These are phyloP conservation scores for Amoebophrya sp. DNA, from an alignment of 169 alveolate species.

Conservation along the genomic window DNA sequence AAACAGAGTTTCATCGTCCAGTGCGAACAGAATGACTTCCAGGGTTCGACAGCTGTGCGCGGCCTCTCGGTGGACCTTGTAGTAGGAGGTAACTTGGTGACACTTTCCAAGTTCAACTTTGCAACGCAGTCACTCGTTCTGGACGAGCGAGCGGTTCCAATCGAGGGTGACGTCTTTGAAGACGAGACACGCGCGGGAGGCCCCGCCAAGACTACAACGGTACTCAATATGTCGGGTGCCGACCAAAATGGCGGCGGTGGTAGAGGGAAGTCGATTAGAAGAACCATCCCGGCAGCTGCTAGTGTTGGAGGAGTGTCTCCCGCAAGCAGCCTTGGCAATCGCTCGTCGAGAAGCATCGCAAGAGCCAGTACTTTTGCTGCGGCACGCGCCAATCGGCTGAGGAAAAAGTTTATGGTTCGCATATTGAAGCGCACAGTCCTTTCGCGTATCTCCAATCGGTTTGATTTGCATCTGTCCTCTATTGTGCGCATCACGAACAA, in stretches of 20 bases:
- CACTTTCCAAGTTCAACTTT: neutral
- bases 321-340: neutral
- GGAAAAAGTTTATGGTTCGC: neutral
- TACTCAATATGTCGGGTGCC: no score
- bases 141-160: neutral
- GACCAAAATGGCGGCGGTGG: no score
- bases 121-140: neutral
- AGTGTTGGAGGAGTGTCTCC: neutral
- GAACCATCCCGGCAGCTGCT: neutral
- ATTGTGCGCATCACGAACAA: neutral
- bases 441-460: neutral
- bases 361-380: neutral
- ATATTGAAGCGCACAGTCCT: conserved; percentile 3
- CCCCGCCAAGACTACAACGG: neutral
- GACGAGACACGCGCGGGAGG: neutral
- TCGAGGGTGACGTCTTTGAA: neutral
- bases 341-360: neutral
- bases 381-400: neutral
- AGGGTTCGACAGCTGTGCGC: neutral
- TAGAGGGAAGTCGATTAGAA: neutral
- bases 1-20: neutral
- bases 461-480: neutral
- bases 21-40: neutral
- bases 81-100: neutral
- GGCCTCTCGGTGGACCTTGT: neutral